These are phyloP conservation scores for Xylariomycetidae sp. DNA, from an alignment of 2,329 filamentous ascomycete genomes.

Conservation along the genomic window DNA sequence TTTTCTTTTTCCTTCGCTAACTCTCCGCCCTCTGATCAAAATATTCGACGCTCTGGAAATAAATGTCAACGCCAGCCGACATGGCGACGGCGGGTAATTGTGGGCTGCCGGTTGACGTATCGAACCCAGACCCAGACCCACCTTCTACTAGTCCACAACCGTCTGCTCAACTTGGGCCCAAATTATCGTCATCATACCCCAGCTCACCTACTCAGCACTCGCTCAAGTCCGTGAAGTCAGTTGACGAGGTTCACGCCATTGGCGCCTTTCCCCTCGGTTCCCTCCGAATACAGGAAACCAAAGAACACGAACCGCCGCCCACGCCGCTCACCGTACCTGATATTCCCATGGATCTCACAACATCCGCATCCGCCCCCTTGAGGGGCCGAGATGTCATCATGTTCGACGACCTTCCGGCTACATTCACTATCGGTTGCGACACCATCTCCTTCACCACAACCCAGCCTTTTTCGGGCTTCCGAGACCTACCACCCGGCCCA, in stretches of 20 bases:
- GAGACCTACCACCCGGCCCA: slow-evolving; percentile 48
- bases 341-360: slow-evolving; percentile 12
- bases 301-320: slow-evolving; percentile 6
- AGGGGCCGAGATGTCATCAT: slow-evolving; percentile 46
- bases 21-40: too few species aligned
- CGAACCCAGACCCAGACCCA: slow-evolving; percentile 7
- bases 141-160: slow-evolving; percentile 1
- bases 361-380: slow-evolving; percentile 23
- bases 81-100: slow-evolving; percentile 26
- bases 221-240: slow-evolving; percentile 26
- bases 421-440: slow-evolving; percentile 51
- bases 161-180: background rate
- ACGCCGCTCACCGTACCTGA: slow-evolving; percentile 13
- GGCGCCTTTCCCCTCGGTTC: slow-evolving; percentile 22
- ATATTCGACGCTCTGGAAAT: too few species aligned
- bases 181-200: slow-evolving; percentile 6
- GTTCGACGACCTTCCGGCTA: slow-evolving; percentile 45
- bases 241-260: slow-evolving; percentile 25
- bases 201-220: slow-evolving; percentile 9
- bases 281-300: slow-evolving; percentile 14
- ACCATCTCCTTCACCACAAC: slow-evolving; percentile 42
- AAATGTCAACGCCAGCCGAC: too few species aligned
- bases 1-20: slow-evolving; percentile 2
- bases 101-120: slow-evolving; percentile 16
- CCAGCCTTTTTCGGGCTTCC: slow-evolving; percentile 46